Evolutionary conservation across 192 early-diverging fungal species (phyloP).

Genomic region (Umbelopsis sp.): DNA sequence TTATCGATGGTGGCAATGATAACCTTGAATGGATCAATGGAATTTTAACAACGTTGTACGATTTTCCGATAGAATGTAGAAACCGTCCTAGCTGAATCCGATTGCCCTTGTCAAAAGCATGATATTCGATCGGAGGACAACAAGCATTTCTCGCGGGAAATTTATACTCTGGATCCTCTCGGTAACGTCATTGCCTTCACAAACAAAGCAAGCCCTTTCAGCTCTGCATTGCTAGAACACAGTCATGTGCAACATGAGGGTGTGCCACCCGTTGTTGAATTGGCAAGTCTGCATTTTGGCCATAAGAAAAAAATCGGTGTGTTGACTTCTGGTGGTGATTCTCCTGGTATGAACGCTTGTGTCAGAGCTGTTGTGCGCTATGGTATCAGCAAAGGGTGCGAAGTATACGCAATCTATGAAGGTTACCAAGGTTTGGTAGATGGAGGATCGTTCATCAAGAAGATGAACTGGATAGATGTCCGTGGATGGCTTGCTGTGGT

Average conservation of each 20-base stretch:
- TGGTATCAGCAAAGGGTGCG: conserved; percentile 78
- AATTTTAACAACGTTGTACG: not conserved
- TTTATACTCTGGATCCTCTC: conserved; percentile 76
- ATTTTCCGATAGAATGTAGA: conserved; percentile 36
- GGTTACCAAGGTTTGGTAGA: conserved; percentile 97
- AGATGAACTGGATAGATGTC: conserved; percentile 88
- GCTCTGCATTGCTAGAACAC: not conserved
- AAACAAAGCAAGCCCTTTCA: conserved; percentile 42
- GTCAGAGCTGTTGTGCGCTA: conserved; percentile 90
- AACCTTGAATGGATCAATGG: not conserved
- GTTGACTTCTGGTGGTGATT: conserved; percentile 90
- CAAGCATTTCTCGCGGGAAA: conserved; percentile 27
- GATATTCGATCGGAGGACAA: conserved; percentile 21
- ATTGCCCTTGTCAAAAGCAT: conserved; percentile 44
- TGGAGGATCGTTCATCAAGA: conserved; percentile 83
- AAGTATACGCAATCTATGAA: conserved; percentile 92
- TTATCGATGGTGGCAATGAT: not conserved
- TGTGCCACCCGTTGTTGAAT: not conserved
- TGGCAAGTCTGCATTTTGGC: not conserved
- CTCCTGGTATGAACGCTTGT: conserved; percentile 97
- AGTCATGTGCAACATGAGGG: not conserved
- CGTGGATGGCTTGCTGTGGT: conserved; percentile 79
- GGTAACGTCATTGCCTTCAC: conserved; percentile 81
- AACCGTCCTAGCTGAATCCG: conserved; percentile 32
- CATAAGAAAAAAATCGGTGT: conserved; percentile 81